Base-by-base conservation (phyloP, 768 basidiomycete genomes). In the Chalciporus chontae region DNA sequence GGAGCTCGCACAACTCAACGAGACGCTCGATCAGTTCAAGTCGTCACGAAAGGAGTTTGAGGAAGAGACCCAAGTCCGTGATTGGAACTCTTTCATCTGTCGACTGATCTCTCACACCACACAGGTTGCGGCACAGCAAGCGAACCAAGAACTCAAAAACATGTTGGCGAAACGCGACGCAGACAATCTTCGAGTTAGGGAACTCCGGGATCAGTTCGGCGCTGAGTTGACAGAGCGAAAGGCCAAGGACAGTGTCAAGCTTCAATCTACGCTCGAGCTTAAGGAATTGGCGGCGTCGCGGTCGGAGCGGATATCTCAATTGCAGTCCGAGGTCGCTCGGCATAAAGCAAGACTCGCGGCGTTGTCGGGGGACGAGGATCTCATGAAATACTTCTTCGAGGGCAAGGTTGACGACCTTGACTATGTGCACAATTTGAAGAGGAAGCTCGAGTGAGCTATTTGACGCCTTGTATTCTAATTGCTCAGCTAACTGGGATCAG, bases 281-380 rank as follows among this genome's bases (percentile, higher is more conserved):
- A 83, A 84, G 62, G 69, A 70, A 3, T 68, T 94, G 24, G 78
- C 80, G 6, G 81, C 85, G 45, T 78, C 82, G 8, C 81, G 85
- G 56, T 71, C 73, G 82, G 88, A 87, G 52, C 85, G 93, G 34
- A 83, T 97, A 39, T 63, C 65, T 11, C 78, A 81, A 24, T 64
- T 95, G 21, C 72, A 81, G 53, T 85, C 85, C 2, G 92, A 97
- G 65, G 71, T 87, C 10, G 75, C 72, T 37, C 77, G 93, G 19
- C 73, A 87, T 54, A 90, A 87, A 65, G 77, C 85, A 14, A 78
- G 80, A 26, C 71, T 94, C n/a, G 92, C 89, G 17, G 90, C 90
- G 0, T 70, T 82, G 23, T 73, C 78, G 2, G 83, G 85, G 6
- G 77, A 87, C 19, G 80, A 83, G 52, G 86, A 91, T 43, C 72